Evolutionary conservation across 139 green algal species (phyloP), one percentile per base, ranked within the genome.

Genomic region (Diplosphaera chodatii): DNA sequence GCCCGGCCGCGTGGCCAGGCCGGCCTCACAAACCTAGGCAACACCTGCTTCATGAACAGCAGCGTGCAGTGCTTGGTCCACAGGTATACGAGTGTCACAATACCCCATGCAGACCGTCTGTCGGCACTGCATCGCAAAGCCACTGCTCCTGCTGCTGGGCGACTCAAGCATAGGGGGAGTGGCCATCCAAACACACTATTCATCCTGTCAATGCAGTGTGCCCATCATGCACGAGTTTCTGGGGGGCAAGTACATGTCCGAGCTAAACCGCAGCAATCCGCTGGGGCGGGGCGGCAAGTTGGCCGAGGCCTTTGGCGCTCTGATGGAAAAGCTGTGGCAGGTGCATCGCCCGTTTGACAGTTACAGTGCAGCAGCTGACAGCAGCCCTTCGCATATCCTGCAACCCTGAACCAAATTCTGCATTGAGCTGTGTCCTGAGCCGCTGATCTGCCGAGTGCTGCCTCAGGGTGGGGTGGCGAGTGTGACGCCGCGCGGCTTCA

Each of bases 31-130:
- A 96, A 97, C 78, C 79, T 96, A 69, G 92, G 91, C 66, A 97
- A 97, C 83, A 97, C 92, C 0, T 97, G 92, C 83, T 97, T 96
- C 85, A 96, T 96, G 90, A 98, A 98, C 89, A 88, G 70, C 63
- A 86, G 77, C 64, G 75, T 98, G 78, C 94, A 99, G 87, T 98
- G 94, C 88, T 85, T 99, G 33, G 72, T 79, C 20, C 93, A 98
- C 78, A 91, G 37, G 37, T 48, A 10, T 20, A 10, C 37, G 37
- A n/a, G n/a, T n/a, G n/a, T n/a, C n/a, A n/a, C n/a, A n/a, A n/a
- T n/a, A n/a, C n/a, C n/a, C n/a, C n/a, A n/a, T n/a, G n/a, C n/a
- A n/a, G n/a, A n/a, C n/a, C n/a, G n/a, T n/a, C n/a, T n/a, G n/a
- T n/a, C n/a, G n/a, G n/a, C n/a, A n/a, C n/a, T n/a, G n/a, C n/a